Evolutionary conservation across 1,284 basidiomycete species (phyloP).

Genomic region (Cryptococcus sp.): DNA sequence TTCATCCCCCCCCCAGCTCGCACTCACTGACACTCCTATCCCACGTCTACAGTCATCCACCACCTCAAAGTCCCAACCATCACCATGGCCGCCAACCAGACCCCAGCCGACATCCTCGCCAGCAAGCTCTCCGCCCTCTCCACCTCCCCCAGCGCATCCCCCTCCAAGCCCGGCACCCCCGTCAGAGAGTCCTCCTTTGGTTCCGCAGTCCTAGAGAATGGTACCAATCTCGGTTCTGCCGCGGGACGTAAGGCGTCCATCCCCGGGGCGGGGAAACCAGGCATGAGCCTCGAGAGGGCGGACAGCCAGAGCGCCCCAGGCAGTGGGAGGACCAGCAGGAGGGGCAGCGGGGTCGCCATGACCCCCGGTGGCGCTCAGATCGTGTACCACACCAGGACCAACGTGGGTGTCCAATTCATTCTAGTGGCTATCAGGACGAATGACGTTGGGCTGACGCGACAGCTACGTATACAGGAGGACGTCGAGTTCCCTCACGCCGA

Average conservation of each 20-base stretch:
- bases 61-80: conserved; percentile 7
- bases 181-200: not conserved
- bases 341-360: conserved; percentile 59
- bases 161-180: conserved; percentile 8
- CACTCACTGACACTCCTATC: not conserved
- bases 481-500: conserved; percentile 49
- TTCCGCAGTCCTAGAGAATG: conserved; percentile 35
- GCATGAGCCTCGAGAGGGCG: conserved; percentile 17
- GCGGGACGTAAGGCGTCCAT: conserved; percentile 34
- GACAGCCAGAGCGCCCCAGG: conserved; percentile 4
- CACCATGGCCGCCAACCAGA: conserved; percentile 12
- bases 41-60: not conserved
- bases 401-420: conserved; percentile 30
- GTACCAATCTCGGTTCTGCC: conserved; percentile 43
- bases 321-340: conserved; percentile 26
- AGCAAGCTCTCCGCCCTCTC: conserved; percentile 7
- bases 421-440: not conserved
- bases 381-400: conserved; percentile 60
- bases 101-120: conserved; percentile 7
- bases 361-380: conserved; percentile 70
- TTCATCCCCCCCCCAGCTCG: not conserved
- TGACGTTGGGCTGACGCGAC: conserved; percentile 1
- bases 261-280: conserved; percentile 4
- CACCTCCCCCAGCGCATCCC: not conserved
- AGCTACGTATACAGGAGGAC: conserved; percentile 33